phyloP scores from a whole-genome alignment of 2,329 filamentous ascomycete genomes.

The Elsinoe ampelina region DNA sequence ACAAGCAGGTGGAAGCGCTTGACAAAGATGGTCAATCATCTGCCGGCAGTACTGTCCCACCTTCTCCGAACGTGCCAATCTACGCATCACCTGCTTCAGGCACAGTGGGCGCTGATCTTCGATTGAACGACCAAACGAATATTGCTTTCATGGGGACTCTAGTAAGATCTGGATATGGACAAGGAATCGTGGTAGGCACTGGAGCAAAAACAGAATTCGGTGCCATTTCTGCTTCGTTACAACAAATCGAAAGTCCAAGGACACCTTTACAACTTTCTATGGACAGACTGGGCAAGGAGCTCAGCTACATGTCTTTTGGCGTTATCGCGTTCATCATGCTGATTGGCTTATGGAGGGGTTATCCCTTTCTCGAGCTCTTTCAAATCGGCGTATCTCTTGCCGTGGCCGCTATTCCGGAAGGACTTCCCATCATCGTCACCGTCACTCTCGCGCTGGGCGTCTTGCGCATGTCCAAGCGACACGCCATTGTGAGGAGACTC shows the following conservation, averaged over 20 bases:
- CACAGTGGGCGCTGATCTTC: slow-evolving; percentile 54
- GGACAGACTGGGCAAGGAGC: slow-evolving; percentile 91
- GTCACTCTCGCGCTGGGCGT: slow-evolving; percentile 93
- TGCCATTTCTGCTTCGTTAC: slow-evolving; percentile 86
- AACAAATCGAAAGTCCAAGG: slow-evolving; percentile 87
- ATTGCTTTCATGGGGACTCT: slow-evolving; percentile 98
- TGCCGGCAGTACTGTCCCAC: slow-evolving; percentile 20
- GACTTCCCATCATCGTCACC: slow-evolving; percentile 94
- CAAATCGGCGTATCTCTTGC: slow-evolving; percentile 95
- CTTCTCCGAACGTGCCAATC: slow-evolving; percentile 40
- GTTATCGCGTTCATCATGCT: slow-evolving; percentile 91
- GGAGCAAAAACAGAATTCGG: slow-evolving; percentile 92
- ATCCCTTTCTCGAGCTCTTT: slow-evolving; percentile 85
- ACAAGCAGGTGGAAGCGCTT: slow-evolving; percentile 60
- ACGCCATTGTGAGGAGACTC: slow-evolving; percentile 89
- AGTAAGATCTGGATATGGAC: slow-evolving; percentile 87
- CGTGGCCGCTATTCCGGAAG: slow-evolving; percentile 92
- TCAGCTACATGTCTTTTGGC: slow-evolving; percentile 93
- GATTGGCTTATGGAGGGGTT: slow-evolving; percentile 82
- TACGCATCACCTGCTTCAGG: slow-evolving; percentile 51
- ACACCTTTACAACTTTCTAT: slow-evolving; percentile 92
- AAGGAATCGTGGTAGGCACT: slow-evolving; percentile 94
- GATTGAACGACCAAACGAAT: slow-evolving; percentile 69
- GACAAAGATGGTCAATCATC: slow-evolving; percentile 18
- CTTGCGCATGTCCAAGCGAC: slow-evolving; percentile 87